Evolutionary conservation across 1,139 yeast species (phyloP), one percentile per base, ranked within the genome.

Genomic region (Pichia cactophila): DNA sequence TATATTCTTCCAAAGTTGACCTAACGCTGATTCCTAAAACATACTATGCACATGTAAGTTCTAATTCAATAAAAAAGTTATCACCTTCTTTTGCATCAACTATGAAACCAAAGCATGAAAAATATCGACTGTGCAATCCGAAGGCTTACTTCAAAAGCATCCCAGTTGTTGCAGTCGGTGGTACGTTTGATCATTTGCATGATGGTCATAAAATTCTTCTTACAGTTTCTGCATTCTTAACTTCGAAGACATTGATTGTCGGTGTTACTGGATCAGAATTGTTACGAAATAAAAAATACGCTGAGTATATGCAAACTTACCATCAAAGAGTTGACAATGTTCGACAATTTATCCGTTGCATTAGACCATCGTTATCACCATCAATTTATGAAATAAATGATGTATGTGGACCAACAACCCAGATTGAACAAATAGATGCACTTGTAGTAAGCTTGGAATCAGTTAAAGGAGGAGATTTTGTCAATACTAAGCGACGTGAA

Each of bases 141-240:
- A 28, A 44, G 2, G 37, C 50, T 5, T 5, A 39, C 7, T 44
- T 29, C 11, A 17, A 26, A 10, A 41, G 43, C 4, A 35, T 51
- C 5, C 49, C 49, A 2, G 47, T 47, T 1, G 69, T 69, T 14
- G 95, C 95, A 0, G 82, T 90, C 1, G 98, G 98, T 0, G 99
- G 99, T 0, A 94, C 98, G 0, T 94, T 94, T 69, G 99, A 94
- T 63, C 97, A 94, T 67, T 63, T 94, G 38, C 99, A 94, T 60
- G 96, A 86, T 61, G 99, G 98, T 0, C 99, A 94, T 67, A 88
- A 86, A 64, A 82, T 92, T 33, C 69, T 94, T 23, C 70, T 94
- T 9, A 83, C 95, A 0, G 71, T 87, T 57, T 75, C 95, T 0
- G 79, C 82, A 0, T 89, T 81, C 60, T 57, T 87, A 14, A 73